These are phyloP conservation scores for Fusarium sp. DNA, from an alignment of 2,329 filamentous ascomycete species.

Conservation along the genomic window DNA sequence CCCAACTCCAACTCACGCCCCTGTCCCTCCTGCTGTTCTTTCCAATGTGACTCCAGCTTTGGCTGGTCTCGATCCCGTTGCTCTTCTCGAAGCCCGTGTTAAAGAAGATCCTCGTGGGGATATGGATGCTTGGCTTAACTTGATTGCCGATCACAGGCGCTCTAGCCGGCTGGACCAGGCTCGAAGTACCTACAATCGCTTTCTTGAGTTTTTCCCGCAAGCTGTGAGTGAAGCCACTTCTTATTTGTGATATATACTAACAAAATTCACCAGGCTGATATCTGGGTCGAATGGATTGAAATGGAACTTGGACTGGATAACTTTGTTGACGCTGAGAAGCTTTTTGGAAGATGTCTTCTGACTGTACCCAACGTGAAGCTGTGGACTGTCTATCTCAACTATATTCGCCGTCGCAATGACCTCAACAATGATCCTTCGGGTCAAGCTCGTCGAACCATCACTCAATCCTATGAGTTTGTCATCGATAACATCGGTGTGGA, in stretches of 20 bases:
- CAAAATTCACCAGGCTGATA: slow-evolving; percentile 75
- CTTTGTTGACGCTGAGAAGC: slow-evolving; percentile 79
- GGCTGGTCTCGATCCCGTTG: slow-evolving; percentile 72
- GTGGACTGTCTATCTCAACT: slow-evolving; percentile 95
- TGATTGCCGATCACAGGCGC: slow-evolving; percentile 86
- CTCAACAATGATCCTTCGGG: slow-evolving; percentile 81
- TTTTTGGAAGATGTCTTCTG: slow-evolving; percentile 84
- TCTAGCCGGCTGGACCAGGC: slow-evolving; percentile 86
- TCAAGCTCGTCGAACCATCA: slow-evolving; percentile 80
- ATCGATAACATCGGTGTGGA: slow-evolving; percentile 91
- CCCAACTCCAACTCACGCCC: slow-evolving; percentile 24
- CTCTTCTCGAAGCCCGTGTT: slow-evolving; percentile 88
- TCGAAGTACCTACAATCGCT: slow-evolving; percentile 83
- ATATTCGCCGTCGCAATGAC: slow-evolving; percentile 91
- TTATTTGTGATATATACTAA: slow-evolving; percentile 19
- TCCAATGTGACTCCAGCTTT: slow-evolving; percentile 52
- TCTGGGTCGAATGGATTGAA: slow-evolving; percentile 89
- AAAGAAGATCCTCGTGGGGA: slow-evolving; percentile 93
- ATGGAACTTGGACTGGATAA: slow-evolving; percentile 92
- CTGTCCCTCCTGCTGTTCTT: slow-evolving; percentile 36
- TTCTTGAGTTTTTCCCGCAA: slow-evolving; percentile 88
- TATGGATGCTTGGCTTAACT: slow-evolving; percentile 87
- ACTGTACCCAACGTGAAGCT: slow-evolving; percentile 84
- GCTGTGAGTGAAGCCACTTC: slow-evolving; percentile 72
- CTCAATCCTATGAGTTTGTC: slow-evolving; percentile 91